Evolutionary conservation across 2,329 filamentous ascomycete genomes (phyloP).

Genomic region (Beauveria sp.): DNA sequence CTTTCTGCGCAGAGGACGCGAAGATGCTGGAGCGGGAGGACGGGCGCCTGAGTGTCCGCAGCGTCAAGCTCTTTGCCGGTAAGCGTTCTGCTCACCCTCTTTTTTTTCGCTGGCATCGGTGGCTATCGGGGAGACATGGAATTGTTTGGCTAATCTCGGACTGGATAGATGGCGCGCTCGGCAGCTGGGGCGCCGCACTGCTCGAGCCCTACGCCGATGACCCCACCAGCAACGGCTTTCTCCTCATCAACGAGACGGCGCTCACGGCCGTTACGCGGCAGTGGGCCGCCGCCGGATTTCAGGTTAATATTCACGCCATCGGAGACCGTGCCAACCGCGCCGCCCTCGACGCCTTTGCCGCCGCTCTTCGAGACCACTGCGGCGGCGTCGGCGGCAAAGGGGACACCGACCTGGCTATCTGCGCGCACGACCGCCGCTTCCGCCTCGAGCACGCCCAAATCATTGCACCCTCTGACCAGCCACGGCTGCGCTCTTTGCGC

Average conservation of each 20-base stretch:
- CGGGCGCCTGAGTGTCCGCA: constrained; percentile 47
- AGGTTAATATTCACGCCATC: constrained; percentile 67
- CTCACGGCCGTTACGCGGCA: constrained; percentile 44
- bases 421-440: constrained; percentile 50
- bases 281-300: constrained; percentile 55
- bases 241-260: constrained; percentile 57
- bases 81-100: constrained; percentile 12
- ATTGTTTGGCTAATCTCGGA: too few species aligned
- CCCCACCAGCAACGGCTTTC: constrained; percentile 51
- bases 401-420: constrained; percentile 30
- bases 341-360: constrained; percentile 54
- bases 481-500: constrained; percentile 47
- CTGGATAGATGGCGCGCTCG: constrained; percentile 54
- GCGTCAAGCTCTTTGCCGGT: constrained; percentile 65
- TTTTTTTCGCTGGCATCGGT: neutral
- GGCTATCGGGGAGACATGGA: too few species aligned
- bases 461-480: constrained; percentile 58
- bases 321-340: constrained; percentile 61
- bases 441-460: constrained; percentile 67
- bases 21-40: constrained; percentile 35
- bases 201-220: constrained; percentile 63
- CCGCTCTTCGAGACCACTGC: constrained; percentile 47
- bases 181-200: constrained; percentile 65
- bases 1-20: constrained; percentile 49
- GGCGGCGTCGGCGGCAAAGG: constrained; percentile 20